Evolutionary conservation across 1,284 basidiomycete species (phyloP).

Genomic region (Trichosporon faecale): DNA sequence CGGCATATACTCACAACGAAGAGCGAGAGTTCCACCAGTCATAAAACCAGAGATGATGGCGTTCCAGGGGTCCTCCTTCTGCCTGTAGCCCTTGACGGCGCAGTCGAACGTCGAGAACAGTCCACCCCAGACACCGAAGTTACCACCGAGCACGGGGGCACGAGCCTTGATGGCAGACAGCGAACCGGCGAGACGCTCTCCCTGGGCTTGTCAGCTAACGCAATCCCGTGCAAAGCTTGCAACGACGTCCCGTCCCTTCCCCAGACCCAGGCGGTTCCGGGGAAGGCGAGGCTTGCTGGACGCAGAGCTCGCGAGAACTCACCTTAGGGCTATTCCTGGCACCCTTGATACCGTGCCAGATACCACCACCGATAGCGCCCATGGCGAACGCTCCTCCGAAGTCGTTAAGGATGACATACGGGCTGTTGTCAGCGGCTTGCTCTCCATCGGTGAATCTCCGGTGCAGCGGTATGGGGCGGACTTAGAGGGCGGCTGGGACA

Average conservation of each 20-base stretch:
- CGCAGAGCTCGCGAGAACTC: constrained; percentile 43
- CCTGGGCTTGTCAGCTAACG: constrained; percentile 53
- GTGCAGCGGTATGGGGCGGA: not conserved
- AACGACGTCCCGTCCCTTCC: too few relatives aligned
- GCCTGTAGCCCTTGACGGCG: constrained; percentile 91
- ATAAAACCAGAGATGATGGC: constrained; percentile 97
- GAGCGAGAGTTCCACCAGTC: constrained; percentile 93
- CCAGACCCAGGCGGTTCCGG: too few relatives aligned
- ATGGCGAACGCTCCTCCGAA: constrained; percentile 83
- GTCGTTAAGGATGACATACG: constrained; percentile 98
- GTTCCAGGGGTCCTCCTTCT: constrained; percentile 99
- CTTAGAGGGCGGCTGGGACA: too few relatives aligned
- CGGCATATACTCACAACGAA: constrained; percentile 74
- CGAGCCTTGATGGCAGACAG: constrained; percentile 96
- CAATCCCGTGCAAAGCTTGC: not conserved
- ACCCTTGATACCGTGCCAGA: constrained; percentile 99
- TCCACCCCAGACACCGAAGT: constrained; percentile 97
- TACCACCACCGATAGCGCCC: constrained; percentile 61
- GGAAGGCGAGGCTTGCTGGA: not conserved
- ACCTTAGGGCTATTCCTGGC: constrained; percentile 93
- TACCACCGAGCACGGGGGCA: constrained; percentile 95
- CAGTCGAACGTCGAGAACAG: constrained; percentile 98
- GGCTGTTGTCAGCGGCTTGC: constrained; percentile 58
- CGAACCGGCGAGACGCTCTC: constrained; percentile 89
- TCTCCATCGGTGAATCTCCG: not conserved